Evolutionary conservation across 305 asterid species (phyloP).

Genomic region (Withania somnifera): DNA sequence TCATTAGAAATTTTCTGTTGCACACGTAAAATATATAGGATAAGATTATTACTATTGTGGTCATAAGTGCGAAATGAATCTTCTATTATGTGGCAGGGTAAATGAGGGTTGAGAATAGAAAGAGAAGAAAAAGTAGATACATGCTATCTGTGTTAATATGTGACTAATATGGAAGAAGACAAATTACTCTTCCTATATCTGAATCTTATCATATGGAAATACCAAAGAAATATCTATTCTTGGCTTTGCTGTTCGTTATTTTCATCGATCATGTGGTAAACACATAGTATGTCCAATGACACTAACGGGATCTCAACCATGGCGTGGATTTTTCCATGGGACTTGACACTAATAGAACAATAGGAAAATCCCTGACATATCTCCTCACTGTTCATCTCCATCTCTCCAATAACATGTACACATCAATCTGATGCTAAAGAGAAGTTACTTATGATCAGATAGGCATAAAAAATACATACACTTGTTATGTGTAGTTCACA

Average conservation of each 20-base stretch:
- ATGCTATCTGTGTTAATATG: background rate
- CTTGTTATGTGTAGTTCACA: background rate
- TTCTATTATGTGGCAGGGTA: background rate
- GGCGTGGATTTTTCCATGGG: background rate
- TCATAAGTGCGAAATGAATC: background rate
- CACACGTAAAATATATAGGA: background rate
- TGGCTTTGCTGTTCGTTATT: background rate
- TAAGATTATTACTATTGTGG: background rate
- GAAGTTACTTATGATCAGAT: background rate
- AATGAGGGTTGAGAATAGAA: background rate
- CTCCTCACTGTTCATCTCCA: background rate
- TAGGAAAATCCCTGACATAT: background rate
- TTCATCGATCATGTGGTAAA: background rate
- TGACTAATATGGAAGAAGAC: background rate
- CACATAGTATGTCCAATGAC: background rate
- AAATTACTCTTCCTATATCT: background rate
- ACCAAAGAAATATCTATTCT: background rate
- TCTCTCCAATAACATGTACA: background rate
- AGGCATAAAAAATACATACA: background rate
- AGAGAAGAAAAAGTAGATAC: background rate
- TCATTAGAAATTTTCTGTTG: conserved; percentile 6
- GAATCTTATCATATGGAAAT: background rate
- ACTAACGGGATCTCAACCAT: background rate
- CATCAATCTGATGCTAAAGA: background rate
- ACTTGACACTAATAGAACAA: background rate